phyloP scores from a whole-genome alignment of 257 asterid genomes.

The Nicotiana knightiana region DNA sequence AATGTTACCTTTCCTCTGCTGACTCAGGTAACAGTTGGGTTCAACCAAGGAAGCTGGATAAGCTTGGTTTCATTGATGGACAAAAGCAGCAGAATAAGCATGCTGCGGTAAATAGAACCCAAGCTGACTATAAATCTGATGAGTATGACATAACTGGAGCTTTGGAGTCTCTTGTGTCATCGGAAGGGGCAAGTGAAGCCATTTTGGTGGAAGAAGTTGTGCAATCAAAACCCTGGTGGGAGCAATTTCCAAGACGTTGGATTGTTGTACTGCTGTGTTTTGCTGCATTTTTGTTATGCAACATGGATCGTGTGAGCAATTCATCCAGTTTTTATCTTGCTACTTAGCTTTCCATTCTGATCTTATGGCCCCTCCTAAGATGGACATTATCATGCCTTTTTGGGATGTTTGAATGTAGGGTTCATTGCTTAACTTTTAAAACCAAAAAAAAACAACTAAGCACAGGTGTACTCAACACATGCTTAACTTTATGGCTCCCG shows the following conservation, averaged over 20 bases:
- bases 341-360: constrained; percentile 8
- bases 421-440: background rate
- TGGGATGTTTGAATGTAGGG: background rate
- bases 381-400: background rate
- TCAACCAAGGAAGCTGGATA: constrained; percentile 39
- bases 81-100: constrained; percentile 36
- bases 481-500: background rate
- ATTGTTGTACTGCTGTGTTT: constrained; percentile 94
- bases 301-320: constrained; percentile 92
- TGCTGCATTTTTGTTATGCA: constrained; percentile 85
- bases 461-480: background rate
- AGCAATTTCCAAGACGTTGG: constrained; percentile 85
- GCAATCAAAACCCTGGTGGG: constrained; percentile 59
- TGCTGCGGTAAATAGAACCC: constrained; percentile 41
- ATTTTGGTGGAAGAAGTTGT: constrained; percentile 34
- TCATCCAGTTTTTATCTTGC: constrained; percentile 2
- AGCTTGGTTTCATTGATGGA: constrained; percentile 33
- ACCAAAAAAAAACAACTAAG: background rate
- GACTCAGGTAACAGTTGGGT: constrained; percentile 27
- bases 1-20: constrained; percentile 33
- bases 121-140: constrained; percentile 75
- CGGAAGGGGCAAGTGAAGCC: constrained; percentile 59
- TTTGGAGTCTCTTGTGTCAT: constrained; percentile 37
- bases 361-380: background rate
- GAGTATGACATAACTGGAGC: constrained; percentile 58